Evolutionary conservation across 768 basidiomycete species (phyloP), one percentile per base, ranked within the genome.

Genomic region (Boletus rex-veris): DNA sequence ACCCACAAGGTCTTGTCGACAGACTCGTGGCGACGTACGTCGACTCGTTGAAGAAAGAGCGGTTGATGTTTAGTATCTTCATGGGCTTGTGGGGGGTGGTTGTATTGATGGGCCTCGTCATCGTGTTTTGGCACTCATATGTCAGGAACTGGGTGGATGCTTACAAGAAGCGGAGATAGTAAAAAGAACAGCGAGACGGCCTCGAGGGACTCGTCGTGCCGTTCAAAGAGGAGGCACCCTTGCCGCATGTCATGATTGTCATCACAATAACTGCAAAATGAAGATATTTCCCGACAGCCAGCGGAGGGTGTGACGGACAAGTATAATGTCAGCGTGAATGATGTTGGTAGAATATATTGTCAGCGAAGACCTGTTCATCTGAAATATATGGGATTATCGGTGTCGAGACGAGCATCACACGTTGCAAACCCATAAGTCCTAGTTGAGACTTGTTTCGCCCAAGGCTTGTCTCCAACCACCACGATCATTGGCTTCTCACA

Each of bases 71-170:
- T 66, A 68, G 69, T 3, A 77, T 95, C 58, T 92, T 97, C 74
- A 77, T 96, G 60, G 86, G 73, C 0, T 74, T 98, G 3, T 98
- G 94, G 93, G 80, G 73, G 16, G 38, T 92, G 36, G 90, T 97
- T 40, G 84, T 93, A 28, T 63, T 96, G 53, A 88, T 95, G 80
- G 95, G 81, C 14, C 64, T 92, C 26, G 65, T 64, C 53, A 72
- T 91, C 62, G 73, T 93, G 40, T 73, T 87, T 45, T 92, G 88
- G 88, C 80, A 90, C 64, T 78, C 86, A 4, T 84, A 81, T 64
- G 82, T 78, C 26, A 76, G 72, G 40, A 64, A 66, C 9, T 73
- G 72, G 69, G 53, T 80, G 28, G 80, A 83, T 64, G 71, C 67
- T 35, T 75, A 77, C 57, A 74, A 71, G 60, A 77, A 75, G 51